Conservation (phyloP, 371 early-diverging fungal genomes). For the Mucor plumbeus region DNA sequence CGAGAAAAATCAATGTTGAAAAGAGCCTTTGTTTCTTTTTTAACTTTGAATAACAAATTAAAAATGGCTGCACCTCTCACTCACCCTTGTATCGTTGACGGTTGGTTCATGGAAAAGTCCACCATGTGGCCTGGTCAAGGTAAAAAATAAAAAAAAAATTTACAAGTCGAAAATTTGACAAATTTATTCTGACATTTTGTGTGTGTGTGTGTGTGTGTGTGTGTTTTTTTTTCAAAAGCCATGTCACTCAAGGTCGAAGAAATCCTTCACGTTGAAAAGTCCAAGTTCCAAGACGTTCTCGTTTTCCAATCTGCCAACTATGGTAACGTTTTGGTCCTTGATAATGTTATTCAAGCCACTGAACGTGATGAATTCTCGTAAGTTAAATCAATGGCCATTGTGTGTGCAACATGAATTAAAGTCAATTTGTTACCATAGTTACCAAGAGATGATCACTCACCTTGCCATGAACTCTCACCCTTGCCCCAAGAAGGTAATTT, state of each 20-base stretch:
- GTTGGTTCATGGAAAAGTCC: slow-evolving; percentile 95
- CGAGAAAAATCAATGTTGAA: background rate
- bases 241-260: slow-evolving; percentile 94
- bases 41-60: slow-evolving; percentile 9
- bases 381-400: slow-evolving; percentile 32
- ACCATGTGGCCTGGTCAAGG: slow-evolving; percentile 98
- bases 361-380: slow-evolving; percentile 98
- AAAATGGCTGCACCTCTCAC: slow-evolving; percentile 62
- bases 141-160: slow-evolving; percentile 31
- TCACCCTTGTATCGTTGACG: slow-evolving; percentile 91
- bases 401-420: slow-evolving; percentile 2
- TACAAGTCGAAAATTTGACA: background rate
- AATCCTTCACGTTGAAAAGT: slow-evolving; percentile 92
- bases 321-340: slow-evolving; percentile 95
- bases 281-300: slow-evolving; percentile 95
- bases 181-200: background rate
- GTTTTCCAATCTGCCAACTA: slow-evolving; percentile 93
- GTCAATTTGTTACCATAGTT: slow-evolving; percentile 51
- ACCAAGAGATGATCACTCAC: slow-evolving; percentile 99
- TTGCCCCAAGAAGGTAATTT: slow-evolving; percentile 86
- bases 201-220: too few species aligned
- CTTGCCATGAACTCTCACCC: slow-evolving; percentile 95
- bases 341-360: slow-evolving; percentile 96
- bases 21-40: slow-evolving; percentile 19
- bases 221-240: slow-evolving; percentile 67